Percentiles rank a stretch among this genome's conserved stretches.
These are phyloP conservation scores for Suillus clintonianus DNA, from an alignment of 768 basidiomycete species.

Conservation along the genomic window DNA sequence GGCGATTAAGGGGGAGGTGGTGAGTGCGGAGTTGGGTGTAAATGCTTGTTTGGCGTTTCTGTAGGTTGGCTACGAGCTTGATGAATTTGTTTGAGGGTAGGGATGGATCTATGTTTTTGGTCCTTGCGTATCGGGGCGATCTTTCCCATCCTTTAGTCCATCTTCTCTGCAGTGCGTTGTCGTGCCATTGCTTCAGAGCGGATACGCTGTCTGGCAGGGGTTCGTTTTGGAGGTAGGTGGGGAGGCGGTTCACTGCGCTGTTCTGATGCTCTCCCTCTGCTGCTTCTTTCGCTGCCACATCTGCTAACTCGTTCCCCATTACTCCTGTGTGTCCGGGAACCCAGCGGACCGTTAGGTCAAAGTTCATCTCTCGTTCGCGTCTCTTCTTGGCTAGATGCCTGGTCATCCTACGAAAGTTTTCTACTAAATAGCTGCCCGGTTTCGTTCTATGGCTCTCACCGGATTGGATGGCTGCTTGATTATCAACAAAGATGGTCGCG, in stretches of 20 bases:
- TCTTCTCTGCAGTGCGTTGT: neutral
- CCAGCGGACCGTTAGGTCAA: slow-evolving; percentile 10
- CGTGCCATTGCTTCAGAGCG: neutral
- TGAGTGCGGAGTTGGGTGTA: slow-evolving; percentile 33
- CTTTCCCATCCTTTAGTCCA: neutral
- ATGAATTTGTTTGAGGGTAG: neutral
- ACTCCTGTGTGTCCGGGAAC: slow-evolving; percentile 16
- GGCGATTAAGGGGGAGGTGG: slow-evolving; percentile 30
- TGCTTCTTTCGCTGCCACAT: slow-evolving; percentile 22
- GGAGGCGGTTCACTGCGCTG: neutral
- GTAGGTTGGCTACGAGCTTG: slow-evolving; percentile 8
- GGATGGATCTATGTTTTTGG: too few species aligned
- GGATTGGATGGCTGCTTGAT: slow-evolving; percentile 10
- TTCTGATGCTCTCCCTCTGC: neutral
- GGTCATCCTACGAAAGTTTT: slow-evolving; percentile 1
- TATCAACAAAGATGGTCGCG: slow-evolving; percentile 5
- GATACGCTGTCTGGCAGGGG: neutral
- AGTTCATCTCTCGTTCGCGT: neutral
- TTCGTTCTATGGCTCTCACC: neutral
- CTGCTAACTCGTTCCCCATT: slow-evolving; percentile 20
- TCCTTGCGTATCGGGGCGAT: neutral
- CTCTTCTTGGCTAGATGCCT: too few species aligned
- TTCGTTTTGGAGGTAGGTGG: neutral
- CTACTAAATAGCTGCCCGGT: slow-evolving; percentile 7
- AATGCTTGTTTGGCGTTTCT: slow-evolving; percentile 19